Conservation (phyloP, 2,329 filamentous ascomycete genomes). For the Aspergillus jensenii region DNA sequence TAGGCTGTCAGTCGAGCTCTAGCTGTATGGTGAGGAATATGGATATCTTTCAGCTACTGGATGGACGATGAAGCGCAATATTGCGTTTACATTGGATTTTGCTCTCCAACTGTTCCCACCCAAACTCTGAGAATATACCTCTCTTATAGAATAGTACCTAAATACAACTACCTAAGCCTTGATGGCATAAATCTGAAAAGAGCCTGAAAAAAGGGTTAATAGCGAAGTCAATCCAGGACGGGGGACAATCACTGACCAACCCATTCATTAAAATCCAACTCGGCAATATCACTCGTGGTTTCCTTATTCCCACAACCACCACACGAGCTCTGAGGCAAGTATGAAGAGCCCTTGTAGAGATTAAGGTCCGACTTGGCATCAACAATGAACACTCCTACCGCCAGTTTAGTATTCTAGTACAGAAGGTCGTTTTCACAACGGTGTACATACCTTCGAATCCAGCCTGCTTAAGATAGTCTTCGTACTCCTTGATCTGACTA, state of each 20-base stretch:
- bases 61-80: slow-evolving; percentile 15
- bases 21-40: slow-evolving; percentile 22
- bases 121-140: neutral
- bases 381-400: slow-evolving; percentile 44
- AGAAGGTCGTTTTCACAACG: neutral
- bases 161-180: slow-evolving; percentile 33
- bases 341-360: slow-evolving; percentile 40
- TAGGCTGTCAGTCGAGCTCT: slow-evolving; percentile 18
- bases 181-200: slow-evolving; percentile 53
- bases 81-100: slow-evolving; percentile 6
- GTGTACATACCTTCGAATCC: slow-evolving; percentile 49
- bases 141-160: neutral
- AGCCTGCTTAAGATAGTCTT: slow-evolving; percentile 49
- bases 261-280: slow-evolving; percentile 51
- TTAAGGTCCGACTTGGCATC: slow-evolving; percentile 51
- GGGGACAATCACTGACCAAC: slow-evolving; percentile 42
- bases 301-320: slow-evolving; percentile 9
- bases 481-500: slow-evolving; percentile 53
- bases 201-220: slow-evolving; percentile 30
- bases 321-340: slow-evolving; percentile 23
- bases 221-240: neutral
- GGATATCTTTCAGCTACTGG: slow-evolving; percentile 21
- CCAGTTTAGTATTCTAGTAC: neutral
- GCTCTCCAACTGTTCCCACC: neutral
- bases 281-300: neutral